Percentiles rank a stretch among this genome's conserved stretches.
These are phyloP conservation scores for Aspergillus thermomutatus DNA, from an alignment of 2,329 filamentous ascomycete species.

Conservation along the genomic window DNA sequence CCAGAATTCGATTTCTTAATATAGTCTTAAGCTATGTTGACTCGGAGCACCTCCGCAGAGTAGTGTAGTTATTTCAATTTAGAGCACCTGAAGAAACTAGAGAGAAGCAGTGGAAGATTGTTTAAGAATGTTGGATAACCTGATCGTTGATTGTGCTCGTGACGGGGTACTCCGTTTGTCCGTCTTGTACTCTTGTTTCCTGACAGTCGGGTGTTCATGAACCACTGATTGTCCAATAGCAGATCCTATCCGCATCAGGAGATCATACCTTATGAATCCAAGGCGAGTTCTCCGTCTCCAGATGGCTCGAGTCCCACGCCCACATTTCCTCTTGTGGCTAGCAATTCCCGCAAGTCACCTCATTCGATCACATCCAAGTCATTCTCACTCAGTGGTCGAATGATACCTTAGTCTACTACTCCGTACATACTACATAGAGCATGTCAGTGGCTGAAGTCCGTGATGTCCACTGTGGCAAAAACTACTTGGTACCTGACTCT, in stretches of 20 bases:
- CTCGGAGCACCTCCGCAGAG: neutral
- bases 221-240: neutral
- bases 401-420: neutral
- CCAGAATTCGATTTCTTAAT: neutral
- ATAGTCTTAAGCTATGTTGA: neutral
- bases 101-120: neutral
- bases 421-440: neutral
- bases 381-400: neutral
- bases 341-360: neutral
- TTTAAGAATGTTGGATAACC: neutral
- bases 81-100: no score
- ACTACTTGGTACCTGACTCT: neutral
- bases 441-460: neutral
- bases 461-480: neutral
- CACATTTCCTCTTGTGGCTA: neutral
- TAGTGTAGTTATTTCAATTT: neutral
- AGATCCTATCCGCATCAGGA: neutral
- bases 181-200: neutral
- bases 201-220: neutral
- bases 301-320: neutral
- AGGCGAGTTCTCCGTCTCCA: neutral
- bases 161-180: neutral
- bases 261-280: neutral
- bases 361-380: neutral
- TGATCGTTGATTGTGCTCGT: neutral